Conservation (phyloP, 2,329 filamentous ascomycete species). For the Atkinsonella texensis region DNA sequence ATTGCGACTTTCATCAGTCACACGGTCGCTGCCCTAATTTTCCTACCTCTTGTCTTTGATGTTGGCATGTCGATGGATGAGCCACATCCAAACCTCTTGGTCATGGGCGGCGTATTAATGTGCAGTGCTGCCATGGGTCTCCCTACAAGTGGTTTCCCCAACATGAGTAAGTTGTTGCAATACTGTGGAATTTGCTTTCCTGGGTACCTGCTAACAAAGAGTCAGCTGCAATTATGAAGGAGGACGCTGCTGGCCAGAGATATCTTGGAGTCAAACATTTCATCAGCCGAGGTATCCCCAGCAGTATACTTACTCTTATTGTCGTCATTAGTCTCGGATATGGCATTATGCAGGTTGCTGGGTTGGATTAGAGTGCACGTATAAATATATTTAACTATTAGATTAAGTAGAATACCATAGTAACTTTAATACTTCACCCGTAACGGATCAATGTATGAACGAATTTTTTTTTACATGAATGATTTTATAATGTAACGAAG, state of each 20-base stretch:
- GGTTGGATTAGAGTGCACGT: constrained; percentile 32
- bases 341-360: constrained; percentile 69
- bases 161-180: constrained; percentile 74
- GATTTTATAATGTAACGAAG: too few species aligned
- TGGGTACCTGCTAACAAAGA: constrained; percentile 11
- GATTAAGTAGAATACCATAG: too few species aligned
- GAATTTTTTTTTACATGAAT: too few species aligned
- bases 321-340: constrained; percentile 87
- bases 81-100: constrained; percentile 85
- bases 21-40: constrained; percentile 90
- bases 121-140: constrained; percentile 93
- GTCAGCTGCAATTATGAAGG: constrained; percentile 95
- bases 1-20: constrained; percentile 97
- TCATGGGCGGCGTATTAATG: constrained; percentile 94
- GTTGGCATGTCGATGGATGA: constrained; percentile 78
- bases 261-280: constrained; percentile 93
- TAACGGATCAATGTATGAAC: too few species aligned
- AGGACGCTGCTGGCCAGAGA: constrained; percentile 83
- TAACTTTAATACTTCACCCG: too few species aligned
- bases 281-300: constrained; percentile 82
- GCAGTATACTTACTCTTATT: constrained; percentile 66
- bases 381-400: too few species aligned
- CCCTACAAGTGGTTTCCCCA: constrained; percentile 92
- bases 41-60: constrained; percentile 78
- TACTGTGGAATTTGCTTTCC: neutral